Evolutionary conservation across 352 stramenopile genomes (phyloP).

Genomic region (Phytophthora sansomeana): DNA sequence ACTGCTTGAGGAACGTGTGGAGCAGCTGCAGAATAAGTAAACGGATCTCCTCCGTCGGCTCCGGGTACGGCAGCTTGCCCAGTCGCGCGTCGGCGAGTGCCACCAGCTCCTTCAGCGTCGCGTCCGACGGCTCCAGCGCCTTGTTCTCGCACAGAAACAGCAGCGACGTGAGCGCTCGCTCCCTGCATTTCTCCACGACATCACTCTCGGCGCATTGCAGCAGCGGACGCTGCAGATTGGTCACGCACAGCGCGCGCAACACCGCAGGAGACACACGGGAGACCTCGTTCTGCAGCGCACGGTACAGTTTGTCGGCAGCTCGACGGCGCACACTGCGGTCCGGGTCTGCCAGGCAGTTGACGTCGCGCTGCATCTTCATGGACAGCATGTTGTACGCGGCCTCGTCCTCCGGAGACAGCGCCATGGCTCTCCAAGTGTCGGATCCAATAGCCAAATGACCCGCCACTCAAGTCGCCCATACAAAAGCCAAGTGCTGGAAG

Average conservation of each 20-base stretch:
- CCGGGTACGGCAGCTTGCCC: conserved; percentile 78
- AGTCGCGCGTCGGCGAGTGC: conserved; percentile 57
- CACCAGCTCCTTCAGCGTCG: conserved; percentile 59
- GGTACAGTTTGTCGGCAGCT: conserved; percentile 76
- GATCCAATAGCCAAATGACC: conserved; percentile 27
- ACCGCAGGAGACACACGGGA: conserved; percentile 42
- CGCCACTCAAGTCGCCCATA: conserved; percentile 22
- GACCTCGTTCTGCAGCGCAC: conserved; percentile 55
- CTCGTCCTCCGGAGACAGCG: conserved; percentile 60
- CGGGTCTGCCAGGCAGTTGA: conserved; percentile 82
- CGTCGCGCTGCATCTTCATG: conserved; percentile 86
- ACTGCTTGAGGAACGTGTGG: conserved; percentile 61
- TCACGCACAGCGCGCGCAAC: conserved; percentile 50
- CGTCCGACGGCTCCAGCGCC: conserved; percentile 51
- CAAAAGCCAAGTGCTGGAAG: conserved; percentile 28
- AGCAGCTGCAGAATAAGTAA: conserved; percentile 73
- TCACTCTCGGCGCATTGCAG: conserved; percentile 59
- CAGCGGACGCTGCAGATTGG: conserved; percentile 59
- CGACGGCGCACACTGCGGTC: conserved; percentile 77
- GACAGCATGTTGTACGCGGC: conserved; percentile 61
- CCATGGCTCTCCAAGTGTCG: conserved; percentile 33
- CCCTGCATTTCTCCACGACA: conserved; percentile 79
- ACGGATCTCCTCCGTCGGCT: conserved; percentile 86
- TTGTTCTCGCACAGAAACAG: conserved; percentile 62
- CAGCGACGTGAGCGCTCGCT: conserved; percentile 69